phyloP scores from a whole-genome alignment of 768 basidiomycete genomes.

The Scleroderma bovista region DNA sequence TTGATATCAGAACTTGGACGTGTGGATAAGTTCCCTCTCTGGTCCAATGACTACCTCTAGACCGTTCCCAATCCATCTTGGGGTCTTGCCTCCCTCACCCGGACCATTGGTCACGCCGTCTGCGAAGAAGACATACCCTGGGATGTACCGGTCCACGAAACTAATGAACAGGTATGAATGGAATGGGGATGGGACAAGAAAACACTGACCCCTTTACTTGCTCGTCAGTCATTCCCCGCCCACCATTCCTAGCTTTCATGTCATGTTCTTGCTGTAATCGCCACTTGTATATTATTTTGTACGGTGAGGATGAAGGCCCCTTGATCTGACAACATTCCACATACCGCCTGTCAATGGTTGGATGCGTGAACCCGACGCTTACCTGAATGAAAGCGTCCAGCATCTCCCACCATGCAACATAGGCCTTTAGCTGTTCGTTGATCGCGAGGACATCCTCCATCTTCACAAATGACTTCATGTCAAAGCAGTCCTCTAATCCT shows the following conservation, averaged over 20 bases:
- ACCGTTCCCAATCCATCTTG: conserved; percentile 44
- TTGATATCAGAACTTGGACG: conserved; percentile 34
- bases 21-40: conserved; percentile 41
- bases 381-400: conserved; percentile 81
- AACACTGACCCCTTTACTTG: conserved; percentile 51
- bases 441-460: conserved; percentile 55
- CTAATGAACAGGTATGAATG: conserved; percentile 30
- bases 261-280: conserved; percentile 82
- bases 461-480: conserved; percentile 33
- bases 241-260: conserved; percentile 84
- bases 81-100: conserved; percentile 14
- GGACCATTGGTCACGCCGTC: conserved; percentile 43
- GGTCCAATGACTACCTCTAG: conserved; percentile 52
- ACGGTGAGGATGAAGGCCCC: conserved; percentile 31
- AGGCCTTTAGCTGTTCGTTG: conserved; percentile 56
- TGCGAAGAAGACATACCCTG: conserved; percentile 85
- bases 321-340: conserved; percentile 29
- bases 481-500: conserved; percentile 25
- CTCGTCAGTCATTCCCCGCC: conserved; percentile 82
- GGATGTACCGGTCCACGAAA: conserved; percentile 91
- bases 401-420: conserved; percentile 61
- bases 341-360: conserved; percentile 1
- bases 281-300: conserved; percentile 76
- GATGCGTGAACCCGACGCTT: conserved; percentile 9
- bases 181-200: background rate